A percentile compares a stretch with the other conserved stretches of the same genome.
Conservation (phyloP, 2,329 filamentous ascomycete genomes). For the Corniculantispora saksenae region DNA sequence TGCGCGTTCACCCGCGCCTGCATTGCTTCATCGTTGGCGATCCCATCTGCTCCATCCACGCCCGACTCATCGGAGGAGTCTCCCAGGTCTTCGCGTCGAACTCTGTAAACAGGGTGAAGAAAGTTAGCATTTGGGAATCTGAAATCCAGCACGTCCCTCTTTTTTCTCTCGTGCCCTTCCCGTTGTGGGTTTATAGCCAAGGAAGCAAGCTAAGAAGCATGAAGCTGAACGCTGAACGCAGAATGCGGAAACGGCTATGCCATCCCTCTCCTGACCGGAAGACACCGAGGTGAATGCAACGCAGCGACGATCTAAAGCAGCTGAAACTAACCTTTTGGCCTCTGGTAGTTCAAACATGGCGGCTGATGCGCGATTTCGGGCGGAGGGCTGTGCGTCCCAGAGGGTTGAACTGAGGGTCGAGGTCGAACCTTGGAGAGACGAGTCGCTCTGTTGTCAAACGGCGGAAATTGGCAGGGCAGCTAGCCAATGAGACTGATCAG, state of each 20-base stretch:
- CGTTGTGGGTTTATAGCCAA: no score
- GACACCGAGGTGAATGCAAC: background rate
- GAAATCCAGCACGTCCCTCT: no score
- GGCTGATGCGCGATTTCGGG: background rate
- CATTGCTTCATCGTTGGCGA: constrained; percentile 41
- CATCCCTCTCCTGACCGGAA: background rate
- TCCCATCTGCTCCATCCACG: constrained; percentile 34
- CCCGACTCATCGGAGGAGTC: constrained; percentile 36
- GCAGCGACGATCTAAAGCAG: background rate
- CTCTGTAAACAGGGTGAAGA: constrained; percentile 37
- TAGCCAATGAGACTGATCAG: background rate
- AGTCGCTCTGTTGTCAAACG: background rate
- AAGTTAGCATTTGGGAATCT: background rate
- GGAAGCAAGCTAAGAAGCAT: no score
- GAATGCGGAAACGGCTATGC: no score
- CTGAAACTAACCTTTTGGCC: constrained; percentile 49
- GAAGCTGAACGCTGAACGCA: no score
- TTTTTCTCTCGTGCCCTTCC: no score
- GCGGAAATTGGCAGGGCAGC: background rate
- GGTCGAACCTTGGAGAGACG: background rate
- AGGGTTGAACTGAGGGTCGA: no score
- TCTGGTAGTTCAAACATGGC: constrained; percentile 54
- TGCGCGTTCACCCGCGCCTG: constrained; percentile 49
- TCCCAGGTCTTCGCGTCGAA: constrained; percentile 57
- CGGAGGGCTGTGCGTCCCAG: background rate